phyloP scores from a whole-genome alignment of 2,329 filamentous ascomycete species.

The Phaeosphaeriaceae sp. region DNA sequence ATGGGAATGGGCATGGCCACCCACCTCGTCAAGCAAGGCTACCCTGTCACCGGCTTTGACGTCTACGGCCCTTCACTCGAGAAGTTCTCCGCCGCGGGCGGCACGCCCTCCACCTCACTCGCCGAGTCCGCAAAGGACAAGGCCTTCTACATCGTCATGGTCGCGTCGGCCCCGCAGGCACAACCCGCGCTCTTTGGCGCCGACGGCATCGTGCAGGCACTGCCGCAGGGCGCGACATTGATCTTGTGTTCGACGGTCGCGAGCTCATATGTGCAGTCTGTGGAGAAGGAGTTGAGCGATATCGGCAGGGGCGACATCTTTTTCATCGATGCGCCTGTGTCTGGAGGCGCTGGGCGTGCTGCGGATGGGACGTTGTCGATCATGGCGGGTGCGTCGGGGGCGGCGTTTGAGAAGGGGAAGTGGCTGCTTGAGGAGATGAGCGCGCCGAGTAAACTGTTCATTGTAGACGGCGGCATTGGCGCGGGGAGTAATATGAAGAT shows the following conservation, averaged over 20 bases:
- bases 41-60: conserved; percentile 74
- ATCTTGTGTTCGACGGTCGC: conserved; percentile 76
- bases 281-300: conserved; percentile 63
- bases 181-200: conserved; percentile 69
- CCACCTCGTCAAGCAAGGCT: conserved; percentile 72
- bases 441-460: conserved; percentile 64
- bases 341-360: conserved; percentile 72
- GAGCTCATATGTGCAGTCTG: conserved; percentile 67
- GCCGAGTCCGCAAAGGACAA: conserved; percentile 67
- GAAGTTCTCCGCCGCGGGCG: conserved; percentile 69
- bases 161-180: conserved; percentile 74
- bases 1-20: conserved; percentile 86
- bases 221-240: conserved; percentile 66
- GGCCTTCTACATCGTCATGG: conserved; percentile 74
- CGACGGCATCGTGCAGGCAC: conserved; percentile 56
- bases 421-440: conserved; percentile 70
- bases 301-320: conserved; percentile 67
- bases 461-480: conserved; percentile 60
- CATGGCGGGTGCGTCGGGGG: conserved; percentile 70
- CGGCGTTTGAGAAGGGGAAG: conserved; percentile 63
- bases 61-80: conserved; percentile 72
- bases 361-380: conserved; percentile 77
- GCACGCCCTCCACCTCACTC: conserved; percentile 65
- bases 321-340: conserved; percentile 76
- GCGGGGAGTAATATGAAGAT: conserved; percentile 65